phyloP scores from a whole-genome alignment of 2,329 filamentous ascomycete species.

The Phymatotrichopsis omnivora region DNA sequence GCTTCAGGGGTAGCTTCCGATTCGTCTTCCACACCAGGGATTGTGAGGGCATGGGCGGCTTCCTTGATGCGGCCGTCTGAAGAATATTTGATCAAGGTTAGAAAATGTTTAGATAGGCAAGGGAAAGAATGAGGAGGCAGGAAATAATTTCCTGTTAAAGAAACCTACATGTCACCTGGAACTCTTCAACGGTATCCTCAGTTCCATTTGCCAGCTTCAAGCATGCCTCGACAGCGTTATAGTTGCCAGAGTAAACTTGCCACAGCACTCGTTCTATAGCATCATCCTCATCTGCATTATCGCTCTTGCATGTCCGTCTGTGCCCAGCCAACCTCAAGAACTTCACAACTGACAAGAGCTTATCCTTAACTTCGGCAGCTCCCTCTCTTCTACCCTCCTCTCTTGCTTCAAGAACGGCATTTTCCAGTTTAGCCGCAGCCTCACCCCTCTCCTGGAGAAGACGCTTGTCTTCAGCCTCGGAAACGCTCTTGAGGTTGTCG shows the following conservation, averaged over 20 bases:
- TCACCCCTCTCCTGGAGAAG: slow-evolving; percentile 45
- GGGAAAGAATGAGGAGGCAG: not conserved
- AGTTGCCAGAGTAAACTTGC: slow-evolving; percentile 68
- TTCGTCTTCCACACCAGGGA: slow-evolving; percentile 40
- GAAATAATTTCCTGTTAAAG: not conserved
- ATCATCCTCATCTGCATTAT: slow-evolving; percentile 61
- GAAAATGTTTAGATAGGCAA: not conserved
- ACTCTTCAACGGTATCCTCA: slow-evolving; percentile 54
- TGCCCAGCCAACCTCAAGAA: slow-evolving; percentile 72
- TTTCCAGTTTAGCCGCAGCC: slow-evolving; percentile 45
- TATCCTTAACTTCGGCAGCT: slow-evolving; percentile 43
- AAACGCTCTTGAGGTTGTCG: slow-evolving; percentile 22
- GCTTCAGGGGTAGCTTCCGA: slow-evolving; percentile 26
- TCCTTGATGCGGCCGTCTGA: slow-evolving; percentile 51
- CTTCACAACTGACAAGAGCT: slow-evolving; percentile 61
- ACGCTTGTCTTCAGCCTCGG: slow-evolving; percentile 50
- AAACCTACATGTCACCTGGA: slow-evolving; percentile 61
- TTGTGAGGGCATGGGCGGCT: slow-evolving; percentile 41
- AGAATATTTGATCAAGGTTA: slow-evolving; percentile 29
- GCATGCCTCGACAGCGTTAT: slow-evolving; percentile 62
- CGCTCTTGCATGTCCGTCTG: slow-evolving; percentile 55
- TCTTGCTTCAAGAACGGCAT: slow-evolving; percentile 44
- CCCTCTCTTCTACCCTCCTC: slow-evolving; percentile 40
- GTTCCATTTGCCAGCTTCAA: slow-evolving; percentile 66
- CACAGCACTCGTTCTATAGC: slow-evolving; percentile 72